These are phyloP conservation scores for Bruguiera parviflora DNA, from an alignment of 345 rosid species.

Conservation along the genomic window DNA sequence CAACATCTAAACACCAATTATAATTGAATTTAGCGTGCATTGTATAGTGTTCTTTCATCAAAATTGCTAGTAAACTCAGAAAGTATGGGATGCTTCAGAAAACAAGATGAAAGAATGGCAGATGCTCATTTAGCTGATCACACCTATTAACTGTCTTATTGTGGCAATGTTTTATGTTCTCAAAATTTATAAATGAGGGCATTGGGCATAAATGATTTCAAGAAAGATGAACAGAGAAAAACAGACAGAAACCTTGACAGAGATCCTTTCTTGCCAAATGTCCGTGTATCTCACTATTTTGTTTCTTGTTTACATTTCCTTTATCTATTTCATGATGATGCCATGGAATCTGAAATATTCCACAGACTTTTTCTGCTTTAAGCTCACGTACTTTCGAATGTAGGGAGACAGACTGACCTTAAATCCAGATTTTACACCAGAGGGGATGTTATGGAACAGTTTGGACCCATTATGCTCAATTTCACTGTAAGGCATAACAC, in stretches of 20 bases:
- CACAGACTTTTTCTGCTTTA: background rate
- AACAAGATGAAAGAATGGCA: background rate
- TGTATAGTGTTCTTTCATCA: background rate
- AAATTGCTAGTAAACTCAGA: background rate
- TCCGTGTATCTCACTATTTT: background rate
- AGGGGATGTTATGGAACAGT: slow-evolving; percentile 70
- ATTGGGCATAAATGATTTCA: background rate
- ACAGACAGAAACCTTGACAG: background rate
- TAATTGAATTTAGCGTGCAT: no score
- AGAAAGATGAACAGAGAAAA: background rate
- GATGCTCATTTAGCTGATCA: background rate
- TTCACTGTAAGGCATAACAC: slow-evolving; percentile 51
- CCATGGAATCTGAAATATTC: background rate
- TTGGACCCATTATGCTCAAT: slow-evolving; percentile 74
- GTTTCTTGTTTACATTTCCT: no score
- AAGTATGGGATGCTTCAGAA: background rate
- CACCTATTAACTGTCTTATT: background rate
- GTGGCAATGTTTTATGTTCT: background rate
- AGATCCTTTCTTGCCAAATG: background rate
- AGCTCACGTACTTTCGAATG: background rate
- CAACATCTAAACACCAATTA: background rate
- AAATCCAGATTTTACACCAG: slow-evolving; percentile 76
- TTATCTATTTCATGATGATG: background rate
- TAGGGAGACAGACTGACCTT: slow-evolving; percentile 47
- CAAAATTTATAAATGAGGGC: background rate